These are phyloP conservation scores for Ophiostoma piceae DNA, from an alignment of 2,329 filamentous ascomycete species.

Conservation along the genomic window DNA sequence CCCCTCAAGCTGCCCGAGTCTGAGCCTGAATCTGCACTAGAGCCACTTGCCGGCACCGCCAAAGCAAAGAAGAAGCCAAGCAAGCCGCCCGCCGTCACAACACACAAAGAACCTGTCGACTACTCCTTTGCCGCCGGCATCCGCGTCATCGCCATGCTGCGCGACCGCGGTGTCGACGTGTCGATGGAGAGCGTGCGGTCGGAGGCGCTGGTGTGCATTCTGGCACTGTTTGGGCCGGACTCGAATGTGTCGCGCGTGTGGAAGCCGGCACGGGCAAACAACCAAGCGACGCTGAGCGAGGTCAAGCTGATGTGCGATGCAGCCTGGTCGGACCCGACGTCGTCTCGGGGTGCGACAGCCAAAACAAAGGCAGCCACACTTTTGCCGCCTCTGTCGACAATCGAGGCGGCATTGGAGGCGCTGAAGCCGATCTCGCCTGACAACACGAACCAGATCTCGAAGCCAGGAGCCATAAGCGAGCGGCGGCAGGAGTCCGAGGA, in stretches of 20 bases:
- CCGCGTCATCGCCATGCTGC: slow-evolving; percentile 34
- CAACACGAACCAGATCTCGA: slow-evolving; percentile 21
- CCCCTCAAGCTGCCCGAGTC: neutral
- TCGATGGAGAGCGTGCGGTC: slow-evolving; percentile 28
- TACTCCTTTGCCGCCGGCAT: slow-evolving; percentile 34
- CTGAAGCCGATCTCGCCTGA: slow-evolving; percentile 23
- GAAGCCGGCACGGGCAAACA: slow-evolving; percentile 23
- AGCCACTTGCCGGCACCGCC: neutral
- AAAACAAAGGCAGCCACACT: slow-evolving; percentile 24
- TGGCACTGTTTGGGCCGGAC: slow-evolving; percentile 35
- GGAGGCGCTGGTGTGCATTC: slow-evolving; percentile 32
- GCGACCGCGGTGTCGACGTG: slow-evolving; percentile 33
- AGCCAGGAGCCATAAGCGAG: slow-evolving; percentile 20
- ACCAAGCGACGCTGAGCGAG: slow-evolving; percentile 33
- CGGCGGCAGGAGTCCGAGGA: slow-evolving; percentile 18
- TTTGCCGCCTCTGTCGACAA: slow-evolving; percentile 32
- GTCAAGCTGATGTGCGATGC: slow-evolving; percentile 37
- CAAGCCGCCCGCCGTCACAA: neutral
- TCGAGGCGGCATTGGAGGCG: slow-evolving; percentile 31
- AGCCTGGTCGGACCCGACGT: slow-evolving; percentile 33
- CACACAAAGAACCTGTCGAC: slow-evolving; percentile 15
- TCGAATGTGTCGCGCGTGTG: slow-evolving; percentile 28
- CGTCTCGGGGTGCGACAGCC: neutral
- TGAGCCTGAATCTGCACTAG: neutral
- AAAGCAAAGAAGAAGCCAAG: neutral